These are phyloP conservation scores for Thalia dealbata DNA, from an alignment of 176 grass and related monocot species.

Conservation along the genomic window DNA sequence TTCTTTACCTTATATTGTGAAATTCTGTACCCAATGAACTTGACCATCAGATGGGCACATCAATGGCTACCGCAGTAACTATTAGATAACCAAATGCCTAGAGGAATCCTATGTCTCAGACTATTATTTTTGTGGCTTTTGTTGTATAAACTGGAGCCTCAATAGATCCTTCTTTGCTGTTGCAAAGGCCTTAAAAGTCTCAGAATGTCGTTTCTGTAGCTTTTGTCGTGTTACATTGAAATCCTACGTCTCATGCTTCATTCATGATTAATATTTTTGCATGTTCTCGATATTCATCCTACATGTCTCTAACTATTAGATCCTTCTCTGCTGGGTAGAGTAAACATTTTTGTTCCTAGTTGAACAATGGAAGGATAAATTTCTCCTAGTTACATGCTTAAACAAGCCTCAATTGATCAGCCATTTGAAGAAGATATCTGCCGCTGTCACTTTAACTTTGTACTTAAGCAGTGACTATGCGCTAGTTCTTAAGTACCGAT, in stretches of 20 bases:
- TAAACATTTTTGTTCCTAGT: constrained; percentile 87
- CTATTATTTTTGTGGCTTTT: no score
- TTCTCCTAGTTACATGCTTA: constrained; percentile 51
- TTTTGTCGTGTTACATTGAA: not conserved
- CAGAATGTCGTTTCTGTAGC: not conserved
- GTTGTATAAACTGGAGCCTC: no score
- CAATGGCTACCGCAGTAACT: no score
- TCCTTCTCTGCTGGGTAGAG: constrained; percentile 35
- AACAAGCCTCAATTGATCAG: constrained; percentile 65
- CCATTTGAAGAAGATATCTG: constrained; percentile 98
- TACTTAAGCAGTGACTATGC: constrained; percentile 32
- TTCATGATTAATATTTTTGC: not conserved
- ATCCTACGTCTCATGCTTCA: not conserved
- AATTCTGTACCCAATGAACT: no score
- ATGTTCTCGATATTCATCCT: not conserved
- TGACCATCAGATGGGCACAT: no score
- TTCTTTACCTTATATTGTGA: no score
- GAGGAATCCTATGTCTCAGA: no score
- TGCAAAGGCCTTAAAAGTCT: not conserved
- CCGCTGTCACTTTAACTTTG: constrained; percentile 62
- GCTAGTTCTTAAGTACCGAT: constrained; percentile 58
- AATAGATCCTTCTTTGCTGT: no score
- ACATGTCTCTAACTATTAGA: not conserved
- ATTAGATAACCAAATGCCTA: no score
- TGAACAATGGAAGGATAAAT: constrained; percentile 78